Evolutionary conservation across 208 protist genomes (phyloP).

Genomic region (Leishmania tarentolae): DNA sequence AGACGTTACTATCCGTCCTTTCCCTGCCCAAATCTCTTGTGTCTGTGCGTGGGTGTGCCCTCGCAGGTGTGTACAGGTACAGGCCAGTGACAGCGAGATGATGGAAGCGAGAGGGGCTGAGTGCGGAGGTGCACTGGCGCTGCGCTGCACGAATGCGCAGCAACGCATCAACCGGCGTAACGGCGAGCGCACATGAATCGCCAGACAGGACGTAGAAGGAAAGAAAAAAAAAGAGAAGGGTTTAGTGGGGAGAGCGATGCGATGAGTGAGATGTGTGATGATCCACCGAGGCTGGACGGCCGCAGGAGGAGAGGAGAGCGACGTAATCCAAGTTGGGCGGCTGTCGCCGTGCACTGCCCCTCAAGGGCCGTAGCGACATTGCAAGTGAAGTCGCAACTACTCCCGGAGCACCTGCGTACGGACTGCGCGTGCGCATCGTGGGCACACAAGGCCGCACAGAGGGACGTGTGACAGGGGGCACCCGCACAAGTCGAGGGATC

Average conservation of each 20-base stretch:
- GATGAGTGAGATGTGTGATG: background rate
- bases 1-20: no score
- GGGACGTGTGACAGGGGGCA: background rate
- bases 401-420: background rate
- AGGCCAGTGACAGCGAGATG: no score
- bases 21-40: no score
- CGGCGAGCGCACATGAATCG: no score
- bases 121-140: no score
- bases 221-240: background rate
- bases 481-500: background rate
- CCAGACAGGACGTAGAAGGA: background rate
- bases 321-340: background rate
- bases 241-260: no score
- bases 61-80: no score
- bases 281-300: no score
- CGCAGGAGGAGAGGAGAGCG: background rate
- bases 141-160: no score
- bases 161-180: no score
- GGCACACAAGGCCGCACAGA: background rate
- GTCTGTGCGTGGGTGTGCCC: background rate
- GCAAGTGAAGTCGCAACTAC: background rate
- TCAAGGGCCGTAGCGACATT: background rate
- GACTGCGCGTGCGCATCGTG: background rate
- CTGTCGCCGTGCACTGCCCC: background rate
- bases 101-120: no score